phyloP scores from a whole-genome alignment of 2,329 filamentous ascomycete genomes.

The Herpomyces periplanetae region DNA sequence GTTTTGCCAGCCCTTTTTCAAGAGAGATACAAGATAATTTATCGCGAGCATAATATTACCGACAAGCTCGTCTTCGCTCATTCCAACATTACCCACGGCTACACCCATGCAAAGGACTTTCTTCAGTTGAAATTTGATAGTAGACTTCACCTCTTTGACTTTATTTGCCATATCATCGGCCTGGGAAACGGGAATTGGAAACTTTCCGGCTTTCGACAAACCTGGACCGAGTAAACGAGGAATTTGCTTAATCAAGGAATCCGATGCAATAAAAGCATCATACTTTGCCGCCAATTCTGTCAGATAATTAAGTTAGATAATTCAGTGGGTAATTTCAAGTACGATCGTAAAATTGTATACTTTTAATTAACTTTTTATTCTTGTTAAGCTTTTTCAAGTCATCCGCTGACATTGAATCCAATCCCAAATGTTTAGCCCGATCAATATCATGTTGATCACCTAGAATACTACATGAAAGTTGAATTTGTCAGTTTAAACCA shows the following conservation, averaged over 20 bases:
- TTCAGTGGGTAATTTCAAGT: too few species aligned
- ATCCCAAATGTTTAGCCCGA: conserved; percentile 92
- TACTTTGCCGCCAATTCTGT: conserved; percentile 90
- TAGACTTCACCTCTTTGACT: conserved; percentile 98
- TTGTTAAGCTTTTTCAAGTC: conserved; percentile 99
- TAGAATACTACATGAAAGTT: conserved; percentile 18
- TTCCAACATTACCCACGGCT: conserved; percentile 89
- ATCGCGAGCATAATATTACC: conserved; percentile 98
- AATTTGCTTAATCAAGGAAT: conserved; percentile 96
- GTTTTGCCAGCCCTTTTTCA: conserved; percentile 99
- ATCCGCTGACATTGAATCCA: conserved; percentile 91
- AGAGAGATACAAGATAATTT: conserved; percentile 96
- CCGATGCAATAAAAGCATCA: conserved; percentile 93
- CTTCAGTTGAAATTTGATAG: conserved; percentile 99
- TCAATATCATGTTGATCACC: conserved; percentile 95
- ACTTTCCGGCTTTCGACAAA: conserved; percentile 92
- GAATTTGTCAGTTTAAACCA: conserved; percentile 1
- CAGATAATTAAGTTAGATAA: not conserved
- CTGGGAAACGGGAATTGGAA: conserved; percentile 95
- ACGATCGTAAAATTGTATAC: too few species aligned
- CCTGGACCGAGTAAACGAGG: conserved; percentile 94
- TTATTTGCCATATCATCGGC: conserved; percentile 64
- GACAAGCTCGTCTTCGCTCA: conserved; percentile 80
- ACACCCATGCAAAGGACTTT: conserved; percentile 99
- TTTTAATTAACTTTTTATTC: conserved; percentile 99